These are phyloP conservation scores for Eimeria nieschulzi DNA, from an alignment of 169 alveolate genomes.

Conservation along the genomic window DNA sequence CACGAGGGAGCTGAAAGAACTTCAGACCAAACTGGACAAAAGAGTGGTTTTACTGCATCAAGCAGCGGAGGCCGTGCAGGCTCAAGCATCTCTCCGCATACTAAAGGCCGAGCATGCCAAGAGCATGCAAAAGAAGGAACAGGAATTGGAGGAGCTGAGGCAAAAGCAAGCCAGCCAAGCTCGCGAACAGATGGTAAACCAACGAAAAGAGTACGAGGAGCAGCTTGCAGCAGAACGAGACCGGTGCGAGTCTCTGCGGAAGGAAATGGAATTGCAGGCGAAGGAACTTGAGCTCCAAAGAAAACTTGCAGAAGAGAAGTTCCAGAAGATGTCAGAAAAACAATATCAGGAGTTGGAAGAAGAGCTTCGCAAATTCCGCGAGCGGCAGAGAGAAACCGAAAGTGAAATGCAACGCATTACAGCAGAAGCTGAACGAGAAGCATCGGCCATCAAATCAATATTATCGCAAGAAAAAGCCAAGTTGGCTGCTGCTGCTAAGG, in stretches of 20 bases:
- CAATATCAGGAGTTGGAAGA: slow-evolving; percentile 45
- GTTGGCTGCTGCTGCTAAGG: slow-evolving; percentile 50
- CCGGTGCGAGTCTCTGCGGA: slow-evolving; percentile 54
- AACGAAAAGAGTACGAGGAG: slow-evolving; percentile 49
- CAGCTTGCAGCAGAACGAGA: slow-evolving; percentile 50
- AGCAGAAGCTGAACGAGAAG: slow-evolving; percentile 53
- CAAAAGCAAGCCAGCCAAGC: slow-evolving; percentile 39
- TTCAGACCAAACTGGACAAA: slow-evolving; percentile 21
- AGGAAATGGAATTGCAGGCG: slow-evolving; percentile 59
- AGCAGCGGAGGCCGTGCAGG: slow-evolving; percentile 66
- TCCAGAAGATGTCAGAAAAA: slow-evolving; percentile 14
- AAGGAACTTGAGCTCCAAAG: slow-evolving; percentile 58
- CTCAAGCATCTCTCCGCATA: slow-evolving; percentile 42
- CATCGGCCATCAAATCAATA: slow-evolving; percentile 58
- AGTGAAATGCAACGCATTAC: slow-evolving; percentile 3
- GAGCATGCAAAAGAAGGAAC: slow-evolving; percentile 48
- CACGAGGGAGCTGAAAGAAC: neutral
- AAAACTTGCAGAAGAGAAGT: slow-evolving; percentile 36
- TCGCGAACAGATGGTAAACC: slow-evolving; percentile 36
- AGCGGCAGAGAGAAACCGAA: slow-evolving; percentile 51
- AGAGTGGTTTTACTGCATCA: slow-evolving; percentile 51
- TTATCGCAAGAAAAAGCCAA: slow-evolving; percentile 33
- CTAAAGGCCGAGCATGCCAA: slow-evolving; percentile 37
- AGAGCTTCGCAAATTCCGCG: slow-evolving; percentile 44
- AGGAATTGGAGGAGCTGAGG: slow-evolving; percentile 62